Evolutionary conservation across 179 eudicot species (phyloP).

Genomic region (Monotropa hypopitys): DNA sequence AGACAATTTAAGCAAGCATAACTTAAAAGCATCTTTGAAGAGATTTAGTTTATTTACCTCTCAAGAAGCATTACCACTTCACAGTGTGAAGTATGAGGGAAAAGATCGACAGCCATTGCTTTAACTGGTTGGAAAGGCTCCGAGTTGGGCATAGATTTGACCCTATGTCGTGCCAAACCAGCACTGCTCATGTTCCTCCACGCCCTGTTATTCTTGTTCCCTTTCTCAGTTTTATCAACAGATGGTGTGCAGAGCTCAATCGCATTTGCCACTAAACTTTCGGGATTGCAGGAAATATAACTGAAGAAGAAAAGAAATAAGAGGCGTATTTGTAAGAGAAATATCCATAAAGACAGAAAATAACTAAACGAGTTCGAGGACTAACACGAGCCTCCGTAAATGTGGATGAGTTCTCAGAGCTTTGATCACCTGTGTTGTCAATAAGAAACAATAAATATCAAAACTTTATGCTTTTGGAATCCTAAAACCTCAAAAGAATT

Average conservation of each 20-base stretch:
- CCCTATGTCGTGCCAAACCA: conserved; percentile 75
- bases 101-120: conserved; percentile 94
- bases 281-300: conserved; percentile 93
- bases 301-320: conserved; percentile 25
- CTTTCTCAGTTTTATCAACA: conserved; percentile 42
- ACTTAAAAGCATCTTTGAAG: background rate
- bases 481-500: too few species aligned
- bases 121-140: conserved; percentile 81
- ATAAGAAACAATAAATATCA: background rate
- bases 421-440: conserved; percentile 53
- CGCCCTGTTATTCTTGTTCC: conserved; percentile 43
- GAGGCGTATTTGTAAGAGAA: background rate
- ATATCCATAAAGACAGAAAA: background rate
- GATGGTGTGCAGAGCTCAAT: conserved; percentile 94
- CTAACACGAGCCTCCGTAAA: conserved; percentile 79
- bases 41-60: conserved; percentile 31
- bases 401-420: conserved; percentile 74
- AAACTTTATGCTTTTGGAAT: background rate
- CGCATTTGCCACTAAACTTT: conserved; percentile 84
- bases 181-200: conserved; percentile 89
- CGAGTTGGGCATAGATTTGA: conserved; percentile 80
- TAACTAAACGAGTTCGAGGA: conserved; percentile 5
- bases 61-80: conserved; percentile 90
- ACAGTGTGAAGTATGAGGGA: conserved; percentile 91
- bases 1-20: background rate